Evolutionary conservation across 225 moss, liverwort and hornwort species (phyloP).

Genomic region (Pleurozium schreberi): DNA sequence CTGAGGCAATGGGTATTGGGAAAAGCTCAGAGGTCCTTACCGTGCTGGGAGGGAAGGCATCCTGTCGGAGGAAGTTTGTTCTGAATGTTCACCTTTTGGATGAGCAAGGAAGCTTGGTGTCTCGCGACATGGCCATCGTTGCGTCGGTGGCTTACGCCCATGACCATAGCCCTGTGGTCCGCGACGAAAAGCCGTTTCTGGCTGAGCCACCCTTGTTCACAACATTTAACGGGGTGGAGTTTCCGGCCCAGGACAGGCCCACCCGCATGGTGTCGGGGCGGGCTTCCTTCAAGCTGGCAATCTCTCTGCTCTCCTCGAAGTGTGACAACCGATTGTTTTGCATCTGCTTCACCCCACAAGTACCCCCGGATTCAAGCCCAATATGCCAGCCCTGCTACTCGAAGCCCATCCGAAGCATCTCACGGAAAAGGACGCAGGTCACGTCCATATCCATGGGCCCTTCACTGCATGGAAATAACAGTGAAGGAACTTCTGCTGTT

Average conservation of each 20-base stretch:
- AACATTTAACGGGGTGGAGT: slow-evolving; percentile 97
- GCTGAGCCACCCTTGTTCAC: slow-evolving; percentile 96
- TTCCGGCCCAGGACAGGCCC: slow-evolving; percentile 94
- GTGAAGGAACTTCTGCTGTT: slow-evolving; percentile 39
- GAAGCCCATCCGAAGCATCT: slow-evolving; percentile 97
- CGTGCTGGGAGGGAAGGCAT: slow-evolving; percentile 93
- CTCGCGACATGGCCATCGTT: slow-evolving; percentile 81
- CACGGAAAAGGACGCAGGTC: slow-evolving; percentile 83
- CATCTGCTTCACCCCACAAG: slow-evolving; percentile 90
- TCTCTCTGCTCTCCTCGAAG: slow-evolving; percentile 92
- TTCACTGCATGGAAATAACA: slow-evolving; percentile 39
- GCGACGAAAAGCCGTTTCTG: slow-evolving; percentile 90
- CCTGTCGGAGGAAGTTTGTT: slow-evolving; percentile 90
- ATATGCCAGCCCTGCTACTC: slow-evolving; percentile 87
- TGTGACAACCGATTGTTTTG: slow-evolving; percentile 94
- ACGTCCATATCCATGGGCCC: slow-evolving; percentile 36
- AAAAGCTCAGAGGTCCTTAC: slow-evolving; percentile 90
- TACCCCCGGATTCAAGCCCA: slow-evolving; percentile 35
- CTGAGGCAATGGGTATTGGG: slow-evolving; percentile 93
- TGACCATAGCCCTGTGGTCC: slow-evolving; percentile 87
- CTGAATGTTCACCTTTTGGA: slow-evolving; percentile 89
- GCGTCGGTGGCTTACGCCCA: slow-evolving; percentile 96
- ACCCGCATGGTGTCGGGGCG: slow-evolving; percentile 94
- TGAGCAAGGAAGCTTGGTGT: slow-evolving; percentile 67
- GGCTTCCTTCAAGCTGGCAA: slow-evolving; percentile 96